phyloP scores from a whole-genome alignment of 768 basidiomycete genomes.

The Epithele typhae region DNA sequence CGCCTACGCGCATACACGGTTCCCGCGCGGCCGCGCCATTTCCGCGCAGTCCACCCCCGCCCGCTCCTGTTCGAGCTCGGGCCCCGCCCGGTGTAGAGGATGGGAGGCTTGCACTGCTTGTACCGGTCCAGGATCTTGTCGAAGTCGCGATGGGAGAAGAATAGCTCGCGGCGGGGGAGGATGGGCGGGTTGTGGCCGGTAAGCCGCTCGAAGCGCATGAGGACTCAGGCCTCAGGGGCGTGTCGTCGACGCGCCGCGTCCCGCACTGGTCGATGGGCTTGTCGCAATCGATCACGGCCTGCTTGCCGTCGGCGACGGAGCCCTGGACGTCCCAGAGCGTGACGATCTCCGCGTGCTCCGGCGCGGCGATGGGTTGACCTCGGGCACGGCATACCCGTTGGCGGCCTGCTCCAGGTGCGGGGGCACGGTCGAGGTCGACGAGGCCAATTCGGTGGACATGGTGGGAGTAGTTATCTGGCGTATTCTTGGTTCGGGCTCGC shows the following conservation, averaged over 20 bases:
- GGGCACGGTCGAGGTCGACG: slow-evolving; percentile 2
- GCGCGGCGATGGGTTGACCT: slow-evolving; percentile 30
- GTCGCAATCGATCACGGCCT: slow-evolving; percentile 94
- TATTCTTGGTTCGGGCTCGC: too few relatives aligned
- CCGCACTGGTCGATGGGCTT: slow-evolving; percentile 94
- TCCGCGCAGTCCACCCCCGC: too few relatives aligned
- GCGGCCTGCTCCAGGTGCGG: slow-evolving; percentile 9
- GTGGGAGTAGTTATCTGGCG: not conserved
- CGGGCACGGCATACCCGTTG: slow-evolving; percentile 11
- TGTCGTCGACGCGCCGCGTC: slow-evolving; percentile 73
- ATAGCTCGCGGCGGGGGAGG: slow-evolving; percentile 85
- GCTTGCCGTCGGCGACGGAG: slow-evolving; percentile 81
- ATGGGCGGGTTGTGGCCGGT: slow-evolving; percentile 88
- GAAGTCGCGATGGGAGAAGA: slow-evolving; percentile 97
- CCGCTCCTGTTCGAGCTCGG: slow-evolving; percentile 96
- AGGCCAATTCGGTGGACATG: slow-evolving; percentile 8
- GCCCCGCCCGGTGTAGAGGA: slow-evolving; percentile 95
- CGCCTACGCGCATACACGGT: not conserved
- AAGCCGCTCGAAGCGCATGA: slow-evolving; percentile 86
- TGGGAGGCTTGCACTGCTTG: slow-evolving; percentile 96
- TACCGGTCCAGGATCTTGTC: slow-evolving; percentile 92
- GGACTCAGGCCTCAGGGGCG: too few relatives aligned
- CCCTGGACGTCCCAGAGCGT: slow-evolving; percentile 99
- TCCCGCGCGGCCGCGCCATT: not conserved
- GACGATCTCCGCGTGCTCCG: slow-evolving; percentile 64